Conservation (phyloP, 2,329 filamentous ascomycete genomes). For the Hymenoscyphus albidus region DNA sequence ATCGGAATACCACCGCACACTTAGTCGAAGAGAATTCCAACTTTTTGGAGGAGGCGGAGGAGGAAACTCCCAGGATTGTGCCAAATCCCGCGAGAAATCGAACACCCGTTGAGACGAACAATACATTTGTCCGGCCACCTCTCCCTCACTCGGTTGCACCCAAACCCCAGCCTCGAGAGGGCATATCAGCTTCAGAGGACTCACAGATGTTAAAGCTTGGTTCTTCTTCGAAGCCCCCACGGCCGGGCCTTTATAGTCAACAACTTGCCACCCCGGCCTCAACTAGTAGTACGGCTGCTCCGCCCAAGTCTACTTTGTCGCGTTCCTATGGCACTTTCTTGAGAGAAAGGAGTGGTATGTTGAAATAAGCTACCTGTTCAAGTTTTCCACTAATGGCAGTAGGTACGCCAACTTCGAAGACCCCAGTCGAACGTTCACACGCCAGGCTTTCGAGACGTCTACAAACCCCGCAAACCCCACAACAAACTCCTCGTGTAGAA, state of each 20-base stretch:
- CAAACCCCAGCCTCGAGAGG: constrained; percentile 17
- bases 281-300: constrained; percentile 22
- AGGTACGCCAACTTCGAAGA: constrained; percentile 28
- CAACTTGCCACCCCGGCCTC: constrained; percentile 34
- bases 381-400: background rate
- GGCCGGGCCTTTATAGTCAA: constrained; percentile 30
- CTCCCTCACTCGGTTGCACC: constrained; percentile 21
- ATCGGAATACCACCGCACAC: constrained; percentile 12
- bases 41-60: constrained; percentile 17
- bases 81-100: constrained; percentile 17
- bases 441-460: constrained; percentile 23
- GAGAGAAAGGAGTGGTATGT: constrained; percentile 23
- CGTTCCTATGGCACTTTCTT: constrained; percentile 14
- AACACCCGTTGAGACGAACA: constrained; percentile 17
- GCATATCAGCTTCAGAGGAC: constrained; percentile 14
- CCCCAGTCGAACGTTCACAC: constrained; percentile 13
- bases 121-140: constrained; percentile 28
- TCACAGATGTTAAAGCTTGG: constrained; percentile 33
- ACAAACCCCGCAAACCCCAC: constrained; percentile 34
- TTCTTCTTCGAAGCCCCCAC: constrained; percentile 26
- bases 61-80: constrained; percentile 11
- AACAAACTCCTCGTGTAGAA: constrained; percentile 27
- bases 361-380: background rate
- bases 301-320: background rate
- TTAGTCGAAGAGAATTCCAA: constrained; percentile 2